These are phyloP conservation scores for Alternaria ethzedia DNA, from an alignment of 2,329 filamentous ascomycete species.

Conservation along the genomic window DNA sequence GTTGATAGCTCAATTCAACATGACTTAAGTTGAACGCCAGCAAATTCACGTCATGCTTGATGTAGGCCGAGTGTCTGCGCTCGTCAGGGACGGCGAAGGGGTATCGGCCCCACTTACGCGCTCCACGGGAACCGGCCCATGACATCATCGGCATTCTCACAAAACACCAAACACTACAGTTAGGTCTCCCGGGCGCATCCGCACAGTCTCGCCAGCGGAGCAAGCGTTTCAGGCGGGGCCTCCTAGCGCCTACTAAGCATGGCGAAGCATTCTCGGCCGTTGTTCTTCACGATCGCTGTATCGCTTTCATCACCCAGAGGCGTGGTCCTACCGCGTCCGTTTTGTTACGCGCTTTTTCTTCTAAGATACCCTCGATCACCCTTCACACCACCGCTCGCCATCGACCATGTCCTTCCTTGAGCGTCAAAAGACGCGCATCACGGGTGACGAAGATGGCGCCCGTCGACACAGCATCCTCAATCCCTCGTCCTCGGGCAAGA, in stretches of 20 bases:
- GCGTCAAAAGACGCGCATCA: conserved; percentile 38
- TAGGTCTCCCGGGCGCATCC: conserved; percentile 6
- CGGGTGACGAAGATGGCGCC: conserved; percentile 25
- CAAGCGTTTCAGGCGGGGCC: neutral
- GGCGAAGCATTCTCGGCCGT: conserved; percentile 4
- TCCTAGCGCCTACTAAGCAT: conserved; percentile 16
- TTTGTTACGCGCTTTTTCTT: conserved; percentile 2
- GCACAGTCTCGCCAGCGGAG: conserved; percentile 1
- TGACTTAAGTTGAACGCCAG: neutral
- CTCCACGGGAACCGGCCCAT: conserved; percentile 1
- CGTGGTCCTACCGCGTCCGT: neutral
- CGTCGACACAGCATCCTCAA: conserved; percentile 26
- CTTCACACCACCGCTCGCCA: neutral
- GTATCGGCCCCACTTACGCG: neutral
- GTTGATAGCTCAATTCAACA: neutral
- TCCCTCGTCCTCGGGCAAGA: conserved; percentile 27
- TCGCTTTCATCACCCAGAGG: neutral
- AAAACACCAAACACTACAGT: conserved; percentile 5
- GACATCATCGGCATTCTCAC: conserved; percentile 10
- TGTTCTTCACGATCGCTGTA: neutral
- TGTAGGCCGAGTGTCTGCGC: neutral
- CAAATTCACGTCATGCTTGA: neutral
- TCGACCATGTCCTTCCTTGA: conserved; percentile 35
- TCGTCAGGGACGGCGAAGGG: neutral
- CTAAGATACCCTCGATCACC: conserved; percentile 1